phyloP scores from a whole-genome alignment of 345 rosid genomes.

The Euphorbia pulcherrima region DNA sequence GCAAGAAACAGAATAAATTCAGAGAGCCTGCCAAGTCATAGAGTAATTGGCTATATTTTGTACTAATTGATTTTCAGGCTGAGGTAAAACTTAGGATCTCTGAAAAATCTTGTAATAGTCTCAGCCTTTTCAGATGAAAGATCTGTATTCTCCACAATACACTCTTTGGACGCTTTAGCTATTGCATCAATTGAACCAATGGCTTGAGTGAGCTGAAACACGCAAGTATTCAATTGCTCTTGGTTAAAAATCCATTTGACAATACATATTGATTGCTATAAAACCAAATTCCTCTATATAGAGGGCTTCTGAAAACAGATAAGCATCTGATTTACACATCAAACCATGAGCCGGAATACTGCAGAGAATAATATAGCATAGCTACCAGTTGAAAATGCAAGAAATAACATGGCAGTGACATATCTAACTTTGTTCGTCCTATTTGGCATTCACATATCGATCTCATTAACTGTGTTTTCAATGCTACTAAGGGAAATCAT shows the following conservation, averaged over 20 bases:
- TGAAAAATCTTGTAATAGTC: slow-evolving; percentile 54
- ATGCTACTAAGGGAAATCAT: not conserved
- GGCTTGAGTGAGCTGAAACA: slow-evolving; percentile 71
- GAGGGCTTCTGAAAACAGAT: too few relatives aligned
- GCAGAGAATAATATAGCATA: too few relatives aligned
- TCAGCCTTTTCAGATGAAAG: slow-evolving; percentile 80
- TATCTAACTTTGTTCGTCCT: too few relatives aligned
- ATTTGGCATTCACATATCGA: not conserved
- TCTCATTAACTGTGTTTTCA: not conserved
- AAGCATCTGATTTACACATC: too few relatives aligned
- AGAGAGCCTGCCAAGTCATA: too few relatives aligned
- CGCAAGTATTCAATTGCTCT: not conserved
- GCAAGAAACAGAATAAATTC: not conserved
- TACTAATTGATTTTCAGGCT: slow-evolving; percentile 56
- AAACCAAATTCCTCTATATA: too few relatives aligned
- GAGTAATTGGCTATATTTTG: too few relatives aligned
- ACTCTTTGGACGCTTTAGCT: slow-evolving; percentile 72
- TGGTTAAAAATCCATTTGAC: not conserved
- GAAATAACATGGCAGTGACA: too few relatives aligned
- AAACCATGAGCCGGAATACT: too few relatives aligned
- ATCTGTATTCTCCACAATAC: slow-evolving; percentile 71
- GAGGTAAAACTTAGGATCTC: slow-evolving; percentile 70
- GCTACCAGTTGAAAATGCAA: too few relatives aligned
- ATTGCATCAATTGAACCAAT: slow-evolving; percentile 86
- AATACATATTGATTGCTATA: too few relatives aligned